Percentiles rank a stretch among this genome's conserved stretches.
Evolutionary conservation across 495 filamentous ascomycete genomes (phyloP).

Genomic region (Tuber melanosporum): DNA sequence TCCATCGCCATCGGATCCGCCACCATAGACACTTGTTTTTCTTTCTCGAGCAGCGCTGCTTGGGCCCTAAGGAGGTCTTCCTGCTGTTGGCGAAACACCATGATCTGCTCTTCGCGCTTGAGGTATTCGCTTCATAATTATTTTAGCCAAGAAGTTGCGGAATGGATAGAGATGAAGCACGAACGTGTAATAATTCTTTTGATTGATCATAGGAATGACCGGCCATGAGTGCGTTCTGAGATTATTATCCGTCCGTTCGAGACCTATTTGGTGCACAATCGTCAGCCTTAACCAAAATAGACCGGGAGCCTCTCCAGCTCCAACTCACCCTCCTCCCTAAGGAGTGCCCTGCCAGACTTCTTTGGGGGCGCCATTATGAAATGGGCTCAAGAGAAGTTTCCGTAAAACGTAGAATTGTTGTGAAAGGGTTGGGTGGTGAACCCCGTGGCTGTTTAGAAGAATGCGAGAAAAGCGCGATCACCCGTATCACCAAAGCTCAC

Average conservation of each 20-base stretch:
- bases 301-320: not conserved
- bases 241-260: slow-evolving; percentile 94
- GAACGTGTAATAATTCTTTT: slow-evolving; percentile 99
- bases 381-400: not conserved
- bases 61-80: slow-evolving; percentile 47
- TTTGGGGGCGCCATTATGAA: slow-evolving; percentile 44
- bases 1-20: slow-evolving; percentile 43
- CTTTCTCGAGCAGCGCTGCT: slow-evolving; percentile 39
- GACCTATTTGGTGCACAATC: slow-evolving; percentile 51
- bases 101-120: slow-evolving; percentile 93
- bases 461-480: not conserved
- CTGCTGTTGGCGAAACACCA: slow-evolving; percentile 71
- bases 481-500: not conserved
- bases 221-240: slow-evolving; percentile 94
- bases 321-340: slow-evolving; percentile 41
- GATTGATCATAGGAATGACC: slow-evolving; percentile 83
- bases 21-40: slow-evolving; percentile 18
- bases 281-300: not conserved
- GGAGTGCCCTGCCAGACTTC: slow-evolving; percentile 46
- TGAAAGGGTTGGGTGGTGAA: not conserved
- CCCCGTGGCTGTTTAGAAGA: not conserved
- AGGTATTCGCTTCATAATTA: slow-evolving; percentile 69
- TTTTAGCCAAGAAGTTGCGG: not conserved
- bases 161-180: slow-evolving; percentile 41
- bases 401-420: not conserved